phyloP scores from a whole-genome alignment of 2,329 filamentous ascomycete species.

The Pseudopyricularia cyperi region DNA sequence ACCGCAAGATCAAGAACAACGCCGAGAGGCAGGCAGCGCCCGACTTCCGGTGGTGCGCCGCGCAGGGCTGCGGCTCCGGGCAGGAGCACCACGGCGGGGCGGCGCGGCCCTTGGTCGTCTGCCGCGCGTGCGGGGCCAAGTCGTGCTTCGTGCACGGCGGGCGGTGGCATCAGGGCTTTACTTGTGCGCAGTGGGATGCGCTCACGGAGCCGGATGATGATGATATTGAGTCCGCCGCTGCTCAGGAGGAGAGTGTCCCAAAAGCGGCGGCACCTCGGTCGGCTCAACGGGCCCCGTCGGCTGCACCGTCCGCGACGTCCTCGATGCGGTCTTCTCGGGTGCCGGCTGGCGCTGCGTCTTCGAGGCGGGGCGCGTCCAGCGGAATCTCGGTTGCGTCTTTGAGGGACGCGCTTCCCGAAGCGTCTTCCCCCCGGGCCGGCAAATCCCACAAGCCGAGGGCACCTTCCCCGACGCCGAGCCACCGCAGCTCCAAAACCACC shows the following conservation, averaged over 20 bases:
- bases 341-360: background rate
- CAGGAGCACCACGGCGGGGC: conserved; percentile 33
- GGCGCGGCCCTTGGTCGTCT: conserved; percentile 26
- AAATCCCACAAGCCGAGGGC: background rate
- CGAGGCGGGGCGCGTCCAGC: background rate
- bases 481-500: background rate
- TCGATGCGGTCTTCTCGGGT: background rate
- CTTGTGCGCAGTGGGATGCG: conserved; percentile 28
- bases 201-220: conserved; percentile 23
- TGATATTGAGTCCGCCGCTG: background rate
- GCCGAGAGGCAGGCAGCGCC: conserved; percentile 26
- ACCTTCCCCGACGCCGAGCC: background rate
- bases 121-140: conserved; percentile 22
- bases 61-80: conserved; percentile 35
- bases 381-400: background rate
- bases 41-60: conserved; percentile 40
- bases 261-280: no score
- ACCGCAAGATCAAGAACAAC: conserved; percentile 28
- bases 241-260: no score
- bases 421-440: no score
- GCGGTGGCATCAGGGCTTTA: conserved; percentile 26
- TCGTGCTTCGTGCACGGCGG: conserved; percentile 29
- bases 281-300: background rate
- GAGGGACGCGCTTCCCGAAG: no score
- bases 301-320: background rate